phyloP scores from a whole-genome alignment of 345 rosid genomes.

The Barbarea vulgaris region DNA sequence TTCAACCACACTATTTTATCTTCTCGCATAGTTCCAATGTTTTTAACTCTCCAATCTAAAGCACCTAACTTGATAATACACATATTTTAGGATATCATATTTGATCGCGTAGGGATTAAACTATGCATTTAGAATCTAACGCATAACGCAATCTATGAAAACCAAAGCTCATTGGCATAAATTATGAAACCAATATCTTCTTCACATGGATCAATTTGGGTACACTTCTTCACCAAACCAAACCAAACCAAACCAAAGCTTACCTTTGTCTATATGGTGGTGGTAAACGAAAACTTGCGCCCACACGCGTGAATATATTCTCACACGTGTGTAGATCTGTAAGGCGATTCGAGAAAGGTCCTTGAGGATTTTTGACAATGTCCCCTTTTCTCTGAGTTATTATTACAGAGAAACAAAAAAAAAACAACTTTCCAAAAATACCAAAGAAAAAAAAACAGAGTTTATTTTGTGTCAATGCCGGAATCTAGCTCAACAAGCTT shows the following conservation, averaged over 20 bases:
- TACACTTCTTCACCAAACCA: not conserved
- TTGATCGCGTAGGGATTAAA: not conserved
- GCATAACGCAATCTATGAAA: not conserved
- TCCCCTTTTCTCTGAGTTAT: slow-evolving; percentile 13
- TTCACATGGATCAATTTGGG: not conserved
- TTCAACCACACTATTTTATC: not conserved
- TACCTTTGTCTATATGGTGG: not conserved
- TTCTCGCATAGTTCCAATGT: not conserved
- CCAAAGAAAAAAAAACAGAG: slow-evolving; percentile 1
- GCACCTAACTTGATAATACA: not conserved
- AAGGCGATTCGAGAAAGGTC: not conserved
- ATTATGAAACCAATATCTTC: not conserved
- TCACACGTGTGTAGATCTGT: slow-evolving; percentile 11
- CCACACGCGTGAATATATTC: slow-evolving; percentile 28
- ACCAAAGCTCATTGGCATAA: not conserved
- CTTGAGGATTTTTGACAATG: not conserved
- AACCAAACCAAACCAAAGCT: not conserved
- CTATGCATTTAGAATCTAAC: not conserved
- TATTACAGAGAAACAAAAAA: slow-evolving; percentile 14
- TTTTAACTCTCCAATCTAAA: not conserved
- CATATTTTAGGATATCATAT: not conserved
- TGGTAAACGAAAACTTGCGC: slow-evolving; percentile 8
- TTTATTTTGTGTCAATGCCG: slow-evolving; percentile 23
- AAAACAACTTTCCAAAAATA: slow-evolving; percentile 25
- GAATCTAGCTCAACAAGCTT: slow-evolving; percentile 38